phyloP scores from a whole-genome alignment of 2,329 filamentous ascomycete species.

The Tolypocladium nubicola region DNA sequence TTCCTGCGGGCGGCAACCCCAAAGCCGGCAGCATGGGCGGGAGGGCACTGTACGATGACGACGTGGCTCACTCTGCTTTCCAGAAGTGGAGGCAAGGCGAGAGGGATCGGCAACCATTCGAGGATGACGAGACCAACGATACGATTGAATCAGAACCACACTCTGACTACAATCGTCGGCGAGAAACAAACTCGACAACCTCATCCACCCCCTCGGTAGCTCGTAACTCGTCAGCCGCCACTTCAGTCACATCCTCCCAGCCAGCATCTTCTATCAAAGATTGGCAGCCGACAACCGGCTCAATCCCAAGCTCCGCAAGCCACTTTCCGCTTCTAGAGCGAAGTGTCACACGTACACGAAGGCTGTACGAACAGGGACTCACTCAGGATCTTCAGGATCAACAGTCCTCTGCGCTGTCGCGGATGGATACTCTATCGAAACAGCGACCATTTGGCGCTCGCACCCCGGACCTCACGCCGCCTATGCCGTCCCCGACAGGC shows the following conservation, averaged over 20 bases:
- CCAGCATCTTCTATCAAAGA: conserved; percentile 41
- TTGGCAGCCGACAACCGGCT: conserved; percentile 28
- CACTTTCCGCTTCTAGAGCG: conserved; percentile 44
- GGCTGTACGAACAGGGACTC: conserved; percentile 75
- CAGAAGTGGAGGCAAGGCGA: conserved; percentile 61
- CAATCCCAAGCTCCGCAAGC: conserved; percentile 22
- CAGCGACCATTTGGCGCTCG: conserved; percentile 41
- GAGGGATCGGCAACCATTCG: conserved; percentile 38
- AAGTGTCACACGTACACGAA: conserved; percentile 56
- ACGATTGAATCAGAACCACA: conserved; percentile 35
- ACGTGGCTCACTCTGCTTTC: conserved; percentile 74
- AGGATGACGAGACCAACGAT: conserved; percentile 26
- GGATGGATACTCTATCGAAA: conserved; percentile 68
- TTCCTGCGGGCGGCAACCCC: conserved; percentile 42
- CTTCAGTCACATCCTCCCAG: conserved; percentile 70
- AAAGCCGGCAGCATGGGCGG: conserved; percentile 48
- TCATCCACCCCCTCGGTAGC: conserved; percentile 58
- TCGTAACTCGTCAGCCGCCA: conserved; percentile 77
- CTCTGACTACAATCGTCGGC: conserved; percentile 59
- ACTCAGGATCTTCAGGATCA: conserved; percentile 73
- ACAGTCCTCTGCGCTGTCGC: conserved; percentile 63
- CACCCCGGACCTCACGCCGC: conserved; percentile 37
- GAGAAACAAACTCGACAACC: conserved; percentile 79
- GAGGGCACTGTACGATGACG: conserved; percentile 73
- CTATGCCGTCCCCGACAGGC: conserved; percentile 34